Evolutionary conservation across 345 rosid species (phyloP).

Genomic region (Populus simonii): DNA sequence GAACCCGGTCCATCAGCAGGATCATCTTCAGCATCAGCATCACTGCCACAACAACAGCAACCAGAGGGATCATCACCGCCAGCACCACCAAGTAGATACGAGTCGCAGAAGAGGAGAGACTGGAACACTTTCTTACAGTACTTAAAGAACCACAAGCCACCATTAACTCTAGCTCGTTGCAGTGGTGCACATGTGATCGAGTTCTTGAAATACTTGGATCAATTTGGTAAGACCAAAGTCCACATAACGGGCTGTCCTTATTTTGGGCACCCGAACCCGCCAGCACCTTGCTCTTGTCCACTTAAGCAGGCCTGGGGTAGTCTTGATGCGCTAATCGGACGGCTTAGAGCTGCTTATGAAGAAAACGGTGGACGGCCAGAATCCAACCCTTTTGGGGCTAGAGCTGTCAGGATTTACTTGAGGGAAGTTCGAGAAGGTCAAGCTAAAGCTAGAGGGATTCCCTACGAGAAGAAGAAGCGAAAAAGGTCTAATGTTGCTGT

Average conservation of each 20-base stretch:
- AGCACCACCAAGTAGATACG: constrained; percentile 29
- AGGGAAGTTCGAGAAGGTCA: constrained; percentile 34
- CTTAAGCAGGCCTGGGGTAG: constrained; percentile 36
- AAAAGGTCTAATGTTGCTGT: constrained; percentile 9
- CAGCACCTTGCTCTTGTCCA: constrained; percentile 32
- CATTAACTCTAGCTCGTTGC: constrained; percentile 29
- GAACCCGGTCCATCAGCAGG: constrained; percentile 4
- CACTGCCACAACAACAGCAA: neutral
- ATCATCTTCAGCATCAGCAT: neutral
- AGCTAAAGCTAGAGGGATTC: constrained; percentile 35
- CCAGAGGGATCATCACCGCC: neutral
- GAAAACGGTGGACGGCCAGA: constrained; percentile 33
- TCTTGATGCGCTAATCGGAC: constrained; percentile 35
- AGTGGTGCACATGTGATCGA: constrained; percentile 38
- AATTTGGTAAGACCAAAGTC: constrained; percentile 37
- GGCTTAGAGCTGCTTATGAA: constrained; percentile 30
- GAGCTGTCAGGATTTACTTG: constrained; percentile 33
- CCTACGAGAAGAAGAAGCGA: constrained; percentile 35
- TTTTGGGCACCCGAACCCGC: constrained; percentile 32
- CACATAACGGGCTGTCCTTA: constrained; percentile 30
- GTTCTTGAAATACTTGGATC: constrained; percentile 34
- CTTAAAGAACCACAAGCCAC: constrained; percentile 32
- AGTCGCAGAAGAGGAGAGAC: constrained; percentile 36
- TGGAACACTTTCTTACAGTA: constrained; percentile 36
- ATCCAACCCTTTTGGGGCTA: constrained; percentile 32